Evolutionary conservation across 208 protist species (phyloP), one percentile per base, ranked within the genome.

Genomic region (Trypanosoma caninum): DNA sequence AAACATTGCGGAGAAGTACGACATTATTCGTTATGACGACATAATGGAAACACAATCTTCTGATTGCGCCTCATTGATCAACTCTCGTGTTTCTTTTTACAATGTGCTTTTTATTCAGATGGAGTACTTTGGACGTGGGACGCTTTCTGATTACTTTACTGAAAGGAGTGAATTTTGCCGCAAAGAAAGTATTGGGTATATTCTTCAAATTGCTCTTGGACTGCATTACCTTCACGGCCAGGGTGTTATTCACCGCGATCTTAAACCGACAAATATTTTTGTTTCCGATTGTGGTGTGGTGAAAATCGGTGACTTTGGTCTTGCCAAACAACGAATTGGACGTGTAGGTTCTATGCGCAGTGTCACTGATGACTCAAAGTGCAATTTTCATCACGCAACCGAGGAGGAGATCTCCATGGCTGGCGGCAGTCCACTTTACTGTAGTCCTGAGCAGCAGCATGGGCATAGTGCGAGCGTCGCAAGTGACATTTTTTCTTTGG

Each of bases 181-280:
- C n/a, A 52, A 83, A 0, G 67, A 78, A 28, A 88, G 88, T 61
- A 54, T 91, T 59, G 71, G 64, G 45, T 71, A 86, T 66, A 72
- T 94, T 64, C 45, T 74, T 51, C 71, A 90, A 27, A 85, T 94
- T 48, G 66, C 72, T 7, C 62, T 82, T 10, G 87, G 87, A 5
- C 64, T 94, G 1, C 55, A 47, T 6, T 94, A 94, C 48, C 59
- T 94, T 57, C 87, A 94, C 61, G 45, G 69, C 2, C 70, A 84
- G n/a, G 67, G 80, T 30, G 82, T 94, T 13, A 67, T 94, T 40
- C 87, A 94, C 56, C 81, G 84, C 38, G 87, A 94, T 59, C 40
- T 94, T 50, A 94, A 94, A 60, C 87, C 87, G 2, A 87, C 82
- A 28, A 94, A 94, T 72, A 88, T 94, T 27, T 94, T 94, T 60